Percentiles rank a stretch among this genome's conserved stretches.
Conservation (phyloP, 202 grass and related monocot species). For the Bolboschoenoplectus hybrid region DNA sequence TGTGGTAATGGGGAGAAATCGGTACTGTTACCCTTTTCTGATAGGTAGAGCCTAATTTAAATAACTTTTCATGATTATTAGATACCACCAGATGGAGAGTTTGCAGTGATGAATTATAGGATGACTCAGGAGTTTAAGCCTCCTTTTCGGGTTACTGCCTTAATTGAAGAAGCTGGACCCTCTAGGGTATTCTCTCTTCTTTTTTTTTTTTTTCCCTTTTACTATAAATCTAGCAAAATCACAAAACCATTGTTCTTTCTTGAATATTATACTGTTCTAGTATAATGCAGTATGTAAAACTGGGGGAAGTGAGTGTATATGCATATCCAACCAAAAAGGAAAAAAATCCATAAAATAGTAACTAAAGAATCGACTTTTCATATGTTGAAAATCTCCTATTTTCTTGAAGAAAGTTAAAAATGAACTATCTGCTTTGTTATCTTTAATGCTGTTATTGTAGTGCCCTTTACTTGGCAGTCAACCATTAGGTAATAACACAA, state of each 20-base stretch:
- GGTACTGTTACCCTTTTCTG: conserved; percentile 19
- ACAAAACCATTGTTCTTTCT: conserved; percentile 15
- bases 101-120: conserved; percentile 92
- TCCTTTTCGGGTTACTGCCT: conserved; percentile 72
- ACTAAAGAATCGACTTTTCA: background rate
- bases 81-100: conserved; percentile 90
- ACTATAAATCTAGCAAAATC: conserved; percentile 18
- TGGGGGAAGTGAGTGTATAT: background rate
- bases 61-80: conserved; percentile 43
- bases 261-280: background rate
- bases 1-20: conserved; percentile 27
- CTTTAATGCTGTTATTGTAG: background rate
- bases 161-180: conserved; percentile 96
- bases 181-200: conserved; percentile 50
- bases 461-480: background rate
- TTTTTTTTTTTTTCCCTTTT: background rate
- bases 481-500: background rate
- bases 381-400: no score
- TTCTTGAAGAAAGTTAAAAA: background rate
- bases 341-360: background rate
- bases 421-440: background rate
- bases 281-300: conserved; percentile 1
- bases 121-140: conserved; percentile 99
- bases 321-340: background rate
- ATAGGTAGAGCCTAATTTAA: conserved; percentile 26